Conservation (phyloP, 306 rosid genomes). For the Dicorynia guianensis region DNA sequence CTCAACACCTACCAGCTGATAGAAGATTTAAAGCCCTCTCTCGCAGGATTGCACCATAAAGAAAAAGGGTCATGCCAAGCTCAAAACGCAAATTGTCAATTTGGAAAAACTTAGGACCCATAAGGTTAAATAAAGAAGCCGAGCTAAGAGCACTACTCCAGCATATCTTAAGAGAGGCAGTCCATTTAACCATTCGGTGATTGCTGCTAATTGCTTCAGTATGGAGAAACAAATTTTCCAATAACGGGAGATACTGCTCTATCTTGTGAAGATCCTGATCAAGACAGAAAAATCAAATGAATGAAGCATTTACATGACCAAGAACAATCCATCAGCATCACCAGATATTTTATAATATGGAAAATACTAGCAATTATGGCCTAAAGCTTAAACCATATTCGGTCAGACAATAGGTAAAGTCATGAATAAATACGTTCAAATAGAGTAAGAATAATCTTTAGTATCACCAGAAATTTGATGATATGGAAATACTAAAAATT, state of each 20-base stretch:
- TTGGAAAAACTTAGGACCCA: slow-evolving; percentile 64
- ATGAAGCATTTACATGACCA: slow-evolving; percentile 7
- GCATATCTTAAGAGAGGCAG: slow-evolving; percentile 57
- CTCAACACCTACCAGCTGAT: slow-evolving; percentile 57
- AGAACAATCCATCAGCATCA: neutral
- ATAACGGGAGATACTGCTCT: slow-evolving; percentile 71
- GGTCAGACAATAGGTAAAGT: neutral
- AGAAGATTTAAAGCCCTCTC: slow-evolving; percentile 75
- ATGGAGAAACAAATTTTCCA: slow-evolving; percentile 63
- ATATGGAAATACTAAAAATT: neutral
- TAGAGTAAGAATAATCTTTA: slow-evolving; percentile 7
- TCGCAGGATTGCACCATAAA: slow-evolving; percentile 69
- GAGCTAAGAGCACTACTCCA: slow-evolving; percentile 75
- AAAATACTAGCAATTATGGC: neutral
- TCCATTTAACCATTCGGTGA: slow-evolving; percentile 47
- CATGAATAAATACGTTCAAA: slow-evolving; percentile 8
- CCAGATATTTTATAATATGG: neutral
- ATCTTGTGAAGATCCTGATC: slow-evolving; percentile 71
- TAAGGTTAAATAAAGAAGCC: slow-evolving; percentile 59
- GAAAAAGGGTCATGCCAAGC: slow-evolving; percentile 71
- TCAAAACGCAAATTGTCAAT: slow-evolving; percentile 66
- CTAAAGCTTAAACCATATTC: neutral
- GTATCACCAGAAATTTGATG: neutral
- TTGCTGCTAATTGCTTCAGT: slow-evolving; percentile 37
- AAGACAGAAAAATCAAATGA: slow-evolving; percentile 30